Evolutionary conservation across 1,139 yeast genomes (phyloP), one percentile per base, ranked within the genome.

Genomic region (Trichomonascaceae sp.): DNA sequence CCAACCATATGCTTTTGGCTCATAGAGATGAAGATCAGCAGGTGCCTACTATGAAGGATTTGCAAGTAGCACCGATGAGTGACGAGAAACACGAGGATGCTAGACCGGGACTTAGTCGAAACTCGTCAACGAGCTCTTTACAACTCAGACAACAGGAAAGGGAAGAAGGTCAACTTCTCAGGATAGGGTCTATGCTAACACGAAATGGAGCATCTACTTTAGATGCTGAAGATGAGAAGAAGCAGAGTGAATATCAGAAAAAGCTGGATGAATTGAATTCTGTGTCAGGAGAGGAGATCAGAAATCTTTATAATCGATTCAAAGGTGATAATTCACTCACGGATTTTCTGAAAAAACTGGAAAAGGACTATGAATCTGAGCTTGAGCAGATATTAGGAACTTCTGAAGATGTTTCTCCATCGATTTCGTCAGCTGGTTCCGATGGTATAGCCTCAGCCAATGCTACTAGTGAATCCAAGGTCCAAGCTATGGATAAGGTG

Each of bases 131-230:
- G 17, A 59, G 68, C 6, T 64, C 68, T 7, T 43, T 65, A 30
- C 61, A 64, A 45, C 58, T 90, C 19, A 85, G 82, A 66, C 82
- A 79, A 60, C 89, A 85, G 67, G 96, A 89, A 64, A 82, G 84
- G 59, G 97, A 90, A 69, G 97, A 90, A 74, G 97, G 96, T 60
- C 96, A 87, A 64, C 77, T 89, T 58, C 96, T 88, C 70, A 83
- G 86, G 69, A 82, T 88, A 81, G 95, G 95, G 15, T 60, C 70
- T 10, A 64, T 63, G 50, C 59, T 41, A 8, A 13, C 32, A 27
- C 17, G 44, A 27, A 19, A 30, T 15, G 27, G 36, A 19, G 22
- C 41, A 15, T 15, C 17, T 18, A 6, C 20, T 4, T 51, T 45
- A 13, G 54, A 49, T 12, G 47, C 44, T 0, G 50, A 49, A 3